phyloP scores from a whole-genome alignment of 2,329 filamentous ascomycete species.

The Claviceps fusiformis region DNA sequence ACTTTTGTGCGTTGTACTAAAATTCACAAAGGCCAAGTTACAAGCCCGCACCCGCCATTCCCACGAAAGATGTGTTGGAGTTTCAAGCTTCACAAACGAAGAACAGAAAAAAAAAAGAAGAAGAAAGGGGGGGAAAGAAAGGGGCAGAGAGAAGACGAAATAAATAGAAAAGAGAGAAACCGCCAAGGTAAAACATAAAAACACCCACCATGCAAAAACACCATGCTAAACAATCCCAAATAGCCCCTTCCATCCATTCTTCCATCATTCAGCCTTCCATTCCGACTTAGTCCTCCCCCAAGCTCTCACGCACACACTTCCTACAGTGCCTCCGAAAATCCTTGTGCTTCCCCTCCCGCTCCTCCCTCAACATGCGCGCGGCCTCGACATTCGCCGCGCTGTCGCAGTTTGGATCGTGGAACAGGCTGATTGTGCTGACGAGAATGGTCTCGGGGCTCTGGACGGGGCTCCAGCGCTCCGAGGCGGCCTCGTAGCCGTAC shows the following conservation, averaged over 20 bases:
- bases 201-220: background rate
- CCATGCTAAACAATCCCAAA: background rate
- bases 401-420: slow-evolving; percentile 88
- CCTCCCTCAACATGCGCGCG: slow-evolving; percentile 73
- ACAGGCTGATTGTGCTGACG: slow-evolving; percentile 80
- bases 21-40: too few relatives aligned
- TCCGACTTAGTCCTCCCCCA: slow-evolving; percentile 50
- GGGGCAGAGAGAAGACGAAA: too few relatives aligned
- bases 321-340: slow-evolving; percentile 72
- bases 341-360: slow-evolving; percentile 43
- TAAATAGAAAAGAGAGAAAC: too few relatives aligned
- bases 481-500: slow-evolving; percentile 81
- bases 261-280: too few relatives aligned
- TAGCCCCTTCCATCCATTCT: background rate
- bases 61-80: too few relatives aligned
- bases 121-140: background rate
- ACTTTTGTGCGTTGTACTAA: background rate
- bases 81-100: too few relatives aligned
- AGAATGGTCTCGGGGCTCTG: slow-evolving; percentile 93
- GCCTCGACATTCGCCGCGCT: slow-evolving; percentile 92
- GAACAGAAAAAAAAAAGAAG: background rate
- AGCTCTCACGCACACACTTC: slow-evolving; percentile 65
- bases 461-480: slow-evolving; percentile 88
- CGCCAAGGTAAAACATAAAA: background rate
- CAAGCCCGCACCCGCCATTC: too few relatives aligned